A percentile compares a stretch with the other conserved stretches of the same genome.
These are phyloP conservation scores for Kwoniella sp. DNA, from an alignment of 768 basidiomycete genomes.

Conservation along the genomic window DNA sequence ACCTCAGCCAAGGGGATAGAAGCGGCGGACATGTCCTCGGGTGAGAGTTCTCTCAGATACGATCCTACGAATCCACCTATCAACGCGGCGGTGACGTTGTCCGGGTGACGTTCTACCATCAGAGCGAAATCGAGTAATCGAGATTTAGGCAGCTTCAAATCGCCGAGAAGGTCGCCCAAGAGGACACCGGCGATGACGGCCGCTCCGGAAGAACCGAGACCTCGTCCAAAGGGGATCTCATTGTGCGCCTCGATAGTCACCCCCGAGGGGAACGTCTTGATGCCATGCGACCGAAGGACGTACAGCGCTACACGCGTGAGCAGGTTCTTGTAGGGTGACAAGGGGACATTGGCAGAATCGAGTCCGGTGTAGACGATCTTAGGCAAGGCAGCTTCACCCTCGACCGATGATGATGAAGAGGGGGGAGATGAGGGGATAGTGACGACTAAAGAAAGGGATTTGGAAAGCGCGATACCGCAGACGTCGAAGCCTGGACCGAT, in stretches of 20 bases:
- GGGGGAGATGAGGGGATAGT: slow-evolving; percentile 51
- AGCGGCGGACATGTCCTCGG: slow-evolving; percentile 75
- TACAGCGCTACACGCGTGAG: slow-evolving; percentile 97
- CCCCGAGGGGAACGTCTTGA: slow-evolving; percentile 73
- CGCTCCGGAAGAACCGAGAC: slow-evolving; percentile 95
- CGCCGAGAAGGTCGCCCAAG: slow-evolving; percentile 79
- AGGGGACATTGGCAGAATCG: slow-evolving; percentile 85
- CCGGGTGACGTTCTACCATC: slow-evolving; percentile 99
- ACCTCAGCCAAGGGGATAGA: slow-evolving; percentile 94
- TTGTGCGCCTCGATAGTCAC: slow-evolving; percentile 79
- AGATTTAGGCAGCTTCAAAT: slow-evolving; percentile 67
- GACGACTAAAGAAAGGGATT: slow-evolving; percentile 76
- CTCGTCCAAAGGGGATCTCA: slow-evolving; percentile 96
- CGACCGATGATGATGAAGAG: slow-evolving; percentile 55
- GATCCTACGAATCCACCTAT: slow-evolving; percentile 96
- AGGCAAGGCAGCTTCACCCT: slow-evolving; percentile 57
- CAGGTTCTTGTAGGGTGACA: slow-evolving; percentile 94
- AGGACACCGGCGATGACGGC: slow-evolving; percentile 98
- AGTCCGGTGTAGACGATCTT: slow-evolving; percentile 79
- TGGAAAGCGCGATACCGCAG: slow-evolving; percentile 92
- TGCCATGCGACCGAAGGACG: slow-evolving; percentile 84
- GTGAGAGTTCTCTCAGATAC: slow-evolving; percentile 86
- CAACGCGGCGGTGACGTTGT: slow-evolving; percentile 97
- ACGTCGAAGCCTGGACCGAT: slow-evolving; percentile 99
- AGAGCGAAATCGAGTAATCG: slow-evolving; percentile 92